Evolutionary conservation across 2,329 filamentous ascomycete genomes (phyloP).

Genomic region (Cladophialophora chaetospira): DNA sequence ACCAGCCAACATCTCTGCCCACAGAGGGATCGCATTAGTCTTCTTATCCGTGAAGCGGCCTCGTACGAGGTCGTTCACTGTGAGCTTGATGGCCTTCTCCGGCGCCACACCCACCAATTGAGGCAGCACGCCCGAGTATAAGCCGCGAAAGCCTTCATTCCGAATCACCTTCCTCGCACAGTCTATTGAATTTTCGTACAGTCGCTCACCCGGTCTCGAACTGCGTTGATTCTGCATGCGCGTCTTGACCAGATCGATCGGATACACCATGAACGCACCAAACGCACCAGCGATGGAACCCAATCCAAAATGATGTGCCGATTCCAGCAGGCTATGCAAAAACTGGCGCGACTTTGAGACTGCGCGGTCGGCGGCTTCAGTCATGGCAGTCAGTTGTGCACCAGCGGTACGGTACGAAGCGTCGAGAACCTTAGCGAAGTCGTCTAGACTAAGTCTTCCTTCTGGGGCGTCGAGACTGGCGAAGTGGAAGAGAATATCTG

Average conservation of each 20-base stretch:
- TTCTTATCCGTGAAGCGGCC: slow-evolving; percentile 72
- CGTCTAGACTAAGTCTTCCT: slow-evolving; percentile 74
- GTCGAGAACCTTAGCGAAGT: slow-evolving; percentile 95
- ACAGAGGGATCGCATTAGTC: slow-evolving; percentile 69
- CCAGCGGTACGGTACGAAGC: slow-evolving; percentile 77
- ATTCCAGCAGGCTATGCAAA: slow-evolving; percentile 69
- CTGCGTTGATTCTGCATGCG: slow-evolving; percentile 96
- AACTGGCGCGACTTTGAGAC: slow-evolving; percentile 60
- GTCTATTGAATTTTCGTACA: slow-evolving; percentile 97
- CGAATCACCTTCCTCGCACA: slow-evolving; percentile 90
- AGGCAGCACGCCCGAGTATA: slow-evolving; percentile 93
- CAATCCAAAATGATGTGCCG: slow-evolving; percentile 84
- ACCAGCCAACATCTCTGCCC: slow-evolving; percentile 81
- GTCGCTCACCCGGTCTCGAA: slow-evolving; percentile 74
- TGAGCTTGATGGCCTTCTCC: slow-evolving; percentile 98
- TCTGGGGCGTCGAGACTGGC: slow-evolving; percentile 88
- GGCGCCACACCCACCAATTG: slow-evolving; percentile 98
- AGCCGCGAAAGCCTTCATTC: slow-evolving; percentile 84
- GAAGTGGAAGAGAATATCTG: slow-evolving; percentile 98
- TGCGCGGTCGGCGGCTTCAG: slow-evolving; percentile 50
- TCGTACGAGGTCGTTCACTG: slow-evolving; percentile 92
- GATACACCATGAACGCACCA: slow-evolving; percentile 98
- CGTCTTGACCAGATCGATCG: slow-evolving; percentile 97
- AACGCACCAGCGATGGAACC: slow-evolving; percentile 93
- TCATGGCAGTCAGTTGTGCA: slow-evolving; percentile 49